These are phyloP conservation scores for Saccharomycopsis sp. DNA, from an alignment of 805 yeast genomes.

Conservation along the genomic window DNA sequence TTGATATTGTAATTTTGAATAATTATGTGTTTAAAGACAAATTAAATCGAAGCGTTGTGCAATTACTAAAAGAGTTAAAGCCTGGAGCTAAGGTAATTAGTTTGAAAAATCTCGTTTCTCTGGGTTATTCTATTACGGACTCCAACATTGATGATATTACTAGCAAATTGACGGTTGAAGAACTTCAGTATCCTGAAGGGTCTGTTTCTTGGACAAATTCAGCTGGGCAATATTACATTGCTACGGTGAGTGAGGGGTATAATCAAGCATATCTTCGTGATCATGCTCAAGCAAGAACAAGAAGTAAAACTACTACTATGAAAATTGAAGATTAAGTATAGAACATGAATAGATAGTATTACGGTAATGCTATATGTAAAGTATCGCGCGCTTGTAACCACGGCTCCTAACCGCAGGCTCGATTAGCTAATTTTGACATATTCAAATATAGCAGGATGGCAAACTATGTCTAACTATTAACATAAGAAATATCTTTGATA, in stretches of 20 bases:
- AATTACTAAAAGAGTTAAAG: constrained; percentile 53
- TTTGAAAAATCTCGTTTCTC: constrained; percentile 71
- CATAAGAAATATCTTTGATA: too few species aligned
- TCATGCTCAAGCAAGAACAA: constrained; percentile 6
- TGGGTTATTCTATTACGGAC: constrained; percentile 58
- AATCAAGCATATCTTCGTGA: neutral
- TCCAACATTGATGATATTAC: constrained; percentile 49
- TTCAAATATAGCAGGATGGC: too few species aligned
- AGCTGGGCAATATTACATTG: constrained; percentile 69
- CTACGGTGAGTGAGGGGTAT: constrained; percentile 49
- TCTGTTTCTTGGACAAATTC: constrained; percentile 86
- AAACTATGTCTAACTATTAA: too few species aligned
- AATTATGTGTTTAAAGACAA: constrained; percentile 79
- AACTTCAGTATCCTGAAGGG: constrained; percentile 43
- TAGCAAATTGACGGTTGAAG: constrained; percentile 57
- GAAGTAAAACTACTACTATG: too few species aligned
- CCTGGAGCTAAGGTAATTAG: constrained; percentile 77
- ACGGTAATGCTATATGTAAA: too few species aligned
- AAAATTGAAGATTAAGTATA: neutral
- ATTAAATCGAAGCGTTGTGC: constrained; percentile 60
- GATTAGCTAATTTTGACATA: neutral
- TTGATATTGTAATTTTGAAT: constrained; percentile 72
- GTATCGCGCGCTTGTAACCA: neutral
- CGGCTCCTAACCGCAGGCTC: neutral
- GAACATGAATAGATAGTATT: neutral